phyloP scores from a whole-genome alignment of 257 asterid species.

The Scutellaria baicalensis region DNA sequence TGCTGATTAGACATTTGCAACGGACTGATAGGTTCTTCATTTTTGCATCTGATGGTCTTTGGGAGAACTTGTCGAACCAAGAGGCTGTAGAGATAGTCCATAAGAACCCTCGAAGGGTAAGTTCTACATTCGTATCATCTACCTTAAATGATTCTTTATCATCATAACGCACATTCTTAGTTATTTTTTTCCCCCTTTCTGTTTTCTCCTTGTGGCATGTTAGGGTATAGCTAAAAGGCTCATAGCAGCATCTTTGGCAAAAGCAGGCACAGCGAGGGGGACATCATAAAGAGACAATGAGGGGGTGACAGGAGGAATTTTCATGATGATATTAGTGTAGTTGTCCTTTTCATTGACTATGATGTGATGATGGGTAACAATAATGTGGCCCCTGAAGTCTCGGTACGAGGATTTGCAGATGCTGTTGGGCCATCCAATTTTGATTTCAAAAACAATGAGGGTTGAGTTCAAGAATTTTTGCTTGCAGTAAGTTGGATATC shows the following conservation, averaged over 20 bases:
- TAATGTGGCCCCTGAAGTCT: slow-evolving; percentile 27
- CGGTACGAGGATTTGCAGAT: slow-evolving; percentile 53
- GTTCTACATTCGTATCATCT: slow-evolving; percentile 3
- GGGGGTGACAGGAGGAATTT: slow-evolving; percentile 41
- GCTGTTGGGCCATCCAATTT: slow-evolving; percentile 45
- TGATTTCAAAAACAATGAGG: no score
- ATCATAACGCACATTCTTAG: neutral
- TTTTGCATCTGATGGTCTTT: slow-evolving; percentile 89
- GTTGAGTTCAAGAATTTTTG: no score
- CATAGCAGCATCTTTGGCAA: slow-evolving; percentile 35
- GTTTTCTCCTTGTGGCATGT: neutral
- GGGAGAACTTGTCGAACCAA: slow-evolving; percentile 72
- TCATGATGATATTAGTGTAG: slow-evolving; percentile 74
- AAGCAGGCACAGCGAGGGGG: slow-evolving; percentile 36
- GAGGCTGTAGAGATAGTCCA: slow-evolving; percentile 74
- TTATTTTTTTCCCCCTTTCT: neutral
- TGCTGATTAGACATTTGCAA: slow-evolving; percentile 31
- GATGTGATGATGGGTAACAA: slow-evolving; percentile 27
- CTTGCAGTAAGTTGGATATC: no score
- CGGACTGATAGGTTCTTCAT: slow-evolving; percentile 60
- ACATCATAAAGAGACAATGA: slow-evolving; percentile 37
- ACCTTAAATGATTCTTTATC: neutral
- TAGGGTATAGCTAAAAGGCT: slow-evolving; percentile 85
- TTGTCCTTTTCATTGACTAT: slow-evolving; percentile 58
- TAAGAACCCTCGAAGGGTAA: slow-evolving; percentile 58